Percentiles rank a stretch among this genome's conserved stretches.
These are phyloP conservation scores for Alternaria postmessia DNA, from an alignment of 2,329 filamentous ascomycete species.

Conservation along the genomic window DNA sequence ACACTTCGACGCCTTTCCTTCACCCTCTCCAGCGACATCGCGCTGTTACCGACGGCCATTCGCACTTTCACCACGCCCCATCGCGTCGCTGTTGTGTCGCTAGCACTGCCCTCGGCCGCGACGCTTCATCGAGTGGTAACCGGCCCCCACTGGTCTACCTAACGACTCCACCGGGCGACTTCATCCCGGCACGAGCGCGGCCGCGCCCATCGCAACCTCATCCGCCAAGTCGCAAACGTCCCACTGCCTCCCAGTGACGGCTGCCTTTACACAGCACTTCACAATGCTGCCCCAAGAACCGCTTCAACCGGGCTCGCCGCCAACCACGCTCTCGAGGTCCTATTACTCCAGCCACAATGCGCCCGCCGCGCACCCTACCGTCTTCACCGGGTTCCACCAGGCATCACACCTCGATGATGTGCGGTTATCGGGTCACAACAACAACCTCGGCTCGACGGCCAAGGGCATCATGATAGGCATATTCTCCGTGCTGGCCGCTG, in stretches of 20 bases:
- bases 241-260: conserved; percentile 12
- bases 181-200: conserved; percentile 30
- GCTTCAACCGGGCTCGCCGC: conserved; percentile 37
- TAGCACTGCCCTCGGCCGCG: conserved; percentile 17
- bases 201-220: conserved; percentile 31
- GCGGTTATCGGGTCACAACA: conserved; percentile 35
- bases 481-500: conserved; percentile 91
- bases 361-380: conserved; percentile 34
- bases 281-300: conserved; percentile 46
- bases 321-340: conserved; percentile 44
- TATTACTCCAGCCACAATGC: conserved; percentile 35
- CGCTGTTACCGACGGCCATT: conserved; percentile 14
- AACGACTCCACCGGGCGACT: conserved; percentile 21
- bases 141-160: conserved; percentile 30
- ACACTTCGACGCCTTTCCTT: conserved; percentile 12
- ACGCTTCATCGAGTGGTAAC: conserved; percentile 31
- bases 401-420: conserved; percentile 33
- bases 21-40: conserved; percentile 16
- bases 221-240: conserved; percentile 11
- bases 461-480: conserved; percentile 93
- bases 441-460: conserved; percentile 62
- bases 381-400: conserved; percentile 19
- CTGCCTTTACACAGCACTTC: conserved; percentile 15
- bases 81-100: conserved; percentile 25
- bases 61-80: conserved; percentile 14